These are phyloP conservation scores for Candida tibetensis DNA, from an alignment of 805 yeast species.

Conservation along the genomic window DNA sequence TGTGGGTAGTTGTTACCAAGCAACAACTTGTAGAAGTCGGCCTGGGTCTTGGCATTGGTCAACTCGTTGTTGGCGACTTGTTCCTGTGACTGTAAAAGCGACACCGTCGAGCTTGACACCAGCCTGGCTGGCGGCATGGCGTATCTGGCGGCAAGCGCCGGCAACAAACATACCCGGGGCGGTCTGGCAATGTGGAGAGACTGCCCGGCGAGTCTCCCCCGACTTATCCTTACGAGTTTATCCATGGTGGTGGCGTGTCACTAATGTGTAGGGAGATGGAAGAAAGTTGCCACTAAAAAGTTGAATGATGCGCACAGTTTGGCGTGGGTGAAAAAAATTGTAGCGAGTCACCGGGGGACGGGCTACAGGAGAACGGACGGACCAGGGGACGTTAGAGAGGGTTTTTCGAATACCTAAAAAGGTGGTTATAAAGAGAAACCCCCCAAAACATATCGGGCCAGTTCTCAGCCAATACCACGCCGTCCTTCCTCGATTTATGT, in stretches of 20 bases:
- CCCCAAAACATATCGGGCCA: too few relatives aligned
- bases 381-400: too few relatives aligned
- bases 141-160: not conserved
- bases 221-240: not conserved
- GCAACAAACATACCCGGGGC: not conserved
- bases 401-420: too few relatives aligned
- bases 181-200: not conserved
- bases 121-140: constrained; percentile 5
- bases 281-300: not conserved
- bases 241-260: not conserved
- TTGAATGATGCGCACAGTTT: not conserved
- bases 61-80: constrained; percentile 81
- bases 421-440: too few relatives aligned
- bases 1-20: constrained; percentile 88
- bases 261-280: not conserved
- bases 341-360: too few relatives aligned
- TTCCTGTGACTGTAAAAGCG: constrained; percentile 51
- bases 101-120: constrained; percentile 27
- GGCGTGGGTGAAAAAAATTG: too few relatives aligned
- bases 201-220: not conserved
- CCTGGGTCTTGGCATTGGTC: constrained; percentile 69
- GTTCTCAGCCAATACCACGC: too few relatives aligned
- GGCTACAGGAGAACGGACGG: too few relatives aligned
- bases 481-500: too few relatives aligned
- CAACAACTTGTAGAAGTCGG: constrained; percentile 74